These are phyloP conservation scores for Mortierella sp. DNA, from an alignment of 371 early-diverging fungal species.

Conservation along the genomic window DNA sequence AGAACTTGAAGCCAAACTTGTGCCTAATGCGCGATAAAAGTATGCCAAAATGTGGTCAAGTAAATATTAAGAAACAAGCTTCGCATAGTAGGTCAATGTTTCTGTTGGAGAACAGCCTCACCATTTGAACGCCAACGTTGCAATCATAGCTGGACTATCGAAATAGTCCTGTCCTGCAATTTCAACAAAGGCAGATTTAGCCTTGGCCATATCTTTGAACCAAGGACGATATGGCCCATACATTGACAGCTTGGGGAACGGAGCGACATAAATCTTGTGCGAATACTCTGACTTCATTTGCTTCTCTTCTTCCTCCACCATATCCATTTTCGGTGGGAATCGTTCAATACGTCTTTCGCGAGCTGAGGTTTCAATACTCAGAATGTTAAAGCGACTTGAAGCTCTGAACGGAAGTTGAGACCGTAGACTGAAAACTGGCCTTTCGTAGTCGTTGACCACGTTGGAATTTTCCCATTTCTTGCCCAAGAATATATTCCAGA, in stretches of 20 bases:
- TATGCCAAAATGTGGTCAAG: not conserved
- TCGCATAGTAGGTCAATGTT: not conserved
- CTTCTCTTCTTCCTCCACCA: constrained; percentile 26
- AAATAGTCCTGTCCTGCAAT: constrained; percentile 55
- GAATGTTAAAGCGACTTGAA: constrained; percentile 17
- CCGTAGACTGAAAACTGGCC: constrained; percentile 48
- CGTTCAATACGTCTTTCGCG: constrained; percentile 23
- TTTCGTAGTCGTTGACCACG: constrained; percentile 39
- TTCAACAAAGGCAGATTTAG: constrained; percentile 41
- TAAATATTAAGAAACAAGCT: not conserved
- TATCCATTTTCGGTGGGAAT: constrained; percentile 31
- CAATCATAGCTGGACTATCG: constrained; percentile 56
- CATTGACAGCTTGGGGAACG: constrained; percentile 56
- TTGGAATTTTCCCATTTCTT: constrained; percentile 37
- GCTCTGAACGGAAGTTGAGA: constrained; percentile 50
- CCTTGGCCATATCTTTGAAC: constrained; percentile 11
- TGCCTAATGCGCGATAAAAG: constrained; percentile 27
- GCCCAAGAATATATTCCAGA: constrained; percentile 35
- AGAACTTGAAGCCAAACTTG: constrained; percentile 42
- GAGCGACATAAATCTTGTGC: constrained; percentile 53
- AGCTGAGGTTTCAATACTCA: constrained; percentile 32
- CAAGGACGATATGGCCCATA: constrained; percentile 47
- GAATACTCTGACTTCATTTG: constrained; percentile 16
- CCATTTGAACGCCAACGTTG: constrained; percentile 53
- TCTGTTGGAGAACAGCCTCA: not conserved